Percentiles rank a stretch among this genome's conserved stretches.
phyloP scores from a whole-genome alignment of 805 yeast species.

The Wickerhamiella spandovensis region DNA sequence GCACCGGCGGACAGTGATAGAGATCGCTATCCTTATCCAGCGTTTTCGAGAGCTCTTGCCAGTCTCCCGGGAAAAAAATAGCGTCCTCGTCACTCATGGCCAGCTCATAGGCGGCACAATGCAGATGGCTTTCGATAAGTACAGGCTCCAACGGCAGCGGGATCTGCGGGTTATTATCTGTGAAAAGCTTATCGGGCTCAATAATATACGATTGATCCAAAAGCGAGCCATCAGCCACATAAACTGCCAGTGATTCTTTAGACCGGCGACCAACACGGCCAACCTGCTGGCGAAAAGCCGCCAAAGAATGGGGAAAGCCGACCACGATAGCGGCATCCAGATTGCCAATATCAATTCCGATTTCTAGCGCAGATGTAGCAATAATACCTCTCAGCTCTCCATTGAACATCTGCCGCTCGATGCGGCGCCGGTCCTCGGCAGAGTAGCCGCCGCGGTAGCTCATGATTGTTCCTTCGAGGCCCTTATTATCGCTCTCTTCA shows the following conservation, averaged over 20 bases:
- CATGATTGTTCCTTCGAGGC: constrained; percentile 53
- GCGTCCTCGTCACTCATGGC: constrained; percentile 49
- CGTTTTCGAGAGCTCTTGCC: background rate
- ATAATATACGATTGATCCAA: constrained; percentile 73
- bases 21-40: constrained; percentile 26
- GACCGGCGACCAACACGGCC: constrained; percentile 93
- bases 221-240: constrained; percentile 68
- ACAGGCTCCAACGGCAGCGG: constrained; percentile 48
- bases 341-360: constrained; percentile 91
- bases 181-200: constrained; percentile 47
- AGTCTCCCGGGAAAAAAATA: constrained; percentile 38
- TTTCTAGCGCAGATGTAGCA: constrained; percentile 89
- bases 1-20: constrained; percentile 35
- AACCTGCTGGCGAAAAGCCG: constrained; percentile 87
- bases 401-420: constrained; percentile 80
- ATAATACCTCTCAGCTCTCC: constrained; percentile 77
- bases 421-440: constrained; percentile 68
- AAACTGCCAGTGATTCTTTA: constrained; percentile 66
- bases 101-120: constrained; percentile 84
- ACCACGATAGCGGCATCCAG: constrained; percentile 84
- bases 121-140: constrained; percentile 64
- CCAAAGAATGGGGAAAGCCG: constrained; percentile 81
- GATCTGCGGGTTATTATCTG: constrained; percentile 42
- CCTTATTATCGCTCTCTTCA: constrained; percentile 26
- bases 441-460: constrained; percentile 94